Base-by-base conservation (phyloP, 1,284 basidiomycete species). In the Cryptococcus neoformans region DNA sequence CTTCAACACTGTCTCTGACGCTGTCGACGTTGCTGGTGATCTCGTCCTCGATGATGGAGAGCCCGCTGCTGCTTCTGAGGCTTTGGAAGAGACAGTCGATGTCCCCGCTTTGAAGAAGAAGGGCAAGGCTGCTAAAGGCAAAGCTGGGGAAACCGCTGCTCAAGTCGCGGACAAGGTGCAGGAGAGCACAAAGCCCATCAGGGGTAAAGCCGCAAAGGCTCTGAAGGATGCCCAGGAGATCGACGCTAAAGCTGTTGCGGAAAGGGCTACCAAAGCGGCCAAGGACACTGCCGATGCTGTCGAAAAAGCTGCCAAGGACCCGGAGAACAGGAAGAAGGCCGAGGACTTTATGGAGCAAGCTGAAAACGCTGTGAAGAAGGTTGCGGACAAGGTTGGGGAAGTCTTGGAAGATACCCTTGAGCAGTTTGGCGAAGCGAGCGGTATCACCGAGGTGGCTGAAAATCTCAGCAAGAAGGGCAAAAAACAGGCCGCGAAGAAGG, bases 351-450 rank as follows among this genome's bases (percentile, higher is more conserved):
- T 76, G 64, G 53, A 46, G 14, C 36, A 54, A n/a, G 66, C 70
- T 17, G 70, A 69, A 53, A 64, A 66, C 42, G 60, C 62, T 11
- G 67, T 67, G 42, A 56, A 62, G 42, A 57, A 55, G 21, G 60
- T 64, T 28, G 62, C 63, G 41, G 65, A 56, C 53, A 68, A 67
- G 56, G 64, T 68, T 16, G 59, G 79, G 70, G 82, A 81, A 58
- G 67, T 60, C 21, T 72, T 78, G 49, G 62, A 62, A 37, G 74
- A 74, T n/a, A 62, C 59, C 3, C 58, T 67, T 37, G 52, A 60
- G 39, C 53, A 57, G 28, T 65, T 69, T 50, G 67, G 63, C n/a
- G 63, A 62, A 48, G 67, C 65, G 16, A 67, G 73, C 67, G 62
- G 72, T 1, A 17, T 67, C 37, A 51, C 63, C 7, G 53, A 49